Evolutionary conservation across 495 filamentous ascomycete species (phyloP).

Genomic region (Aspergillus leporis): DNA sequence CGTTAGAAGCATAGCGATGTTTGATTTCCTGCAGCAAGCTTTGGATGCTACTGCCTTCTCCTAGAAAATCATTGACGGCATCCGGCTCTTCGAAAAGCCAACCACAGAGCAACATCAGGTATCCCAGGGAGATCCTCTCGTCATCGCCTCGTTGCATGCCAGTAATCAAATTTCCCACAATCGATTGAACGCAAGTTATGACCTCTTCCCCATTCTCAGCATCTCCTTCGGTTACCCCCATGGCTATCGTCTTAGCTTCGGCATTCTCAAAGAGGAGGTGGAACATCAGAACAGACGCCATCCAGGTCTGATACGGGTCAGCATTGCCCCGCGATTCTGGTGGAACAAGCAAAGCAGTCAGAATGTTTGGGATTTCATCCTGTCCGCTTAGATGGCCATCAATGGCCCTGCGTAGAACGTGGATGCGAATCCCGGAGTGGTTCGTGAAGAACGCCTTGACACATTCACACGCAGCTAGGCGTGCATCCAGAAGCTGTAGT

Average conservation of each 20-base stretch:
- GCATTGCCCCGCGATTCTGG: conserved; percentile 55
- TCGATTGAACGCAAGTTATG: conserved; percentile 86
- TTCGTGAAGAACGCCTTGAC: conserved; percentile 88
- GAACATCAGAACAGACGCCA: conserved; percentile 85
- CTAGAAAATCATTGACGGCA: conserved; percentile 89
- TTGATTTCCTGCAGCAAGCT: conserved; percentile 75
- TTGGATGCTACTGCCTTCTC: conserved; percentile 91
- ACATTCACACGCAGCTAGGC: conserved; percentile 83
- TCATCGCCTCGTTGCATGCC: conserved; percentile 75
- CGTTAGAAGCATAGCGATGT: conserved; percentile 55
- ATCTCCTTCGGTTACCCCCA: conserved; percentile 84
- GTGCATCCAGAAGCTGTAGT: conserved; percentile 70
- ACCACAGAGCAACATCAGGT: conserved; percentile 87
- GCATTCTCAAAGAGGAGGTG: conserved; percentile 84
- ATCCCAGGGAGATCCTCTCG: conserved; percentile 78
- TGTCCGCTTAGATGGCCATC: conserved; percentile 78
- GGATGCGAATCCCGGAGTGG: conserved; percentile 73
- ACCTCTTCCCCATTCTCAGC: conserved; percentile 91
- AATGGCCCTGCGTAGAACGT: conserved; percentile 87
- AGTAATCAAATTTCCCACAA: conserved; percentile 78
- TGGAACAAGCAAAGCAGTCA: conserved; percentile 73
- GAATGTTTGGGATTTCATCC: conserved; percentile 85
- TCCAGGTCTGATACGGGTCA: conserved; percentile 93
- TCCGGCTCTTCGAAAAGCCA: conserved; percentile 93
- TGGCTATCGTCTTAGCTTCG: conserved; percentile 76